Conservation (phyloP, 805 yeast species). For the Candida namnaoensis region DNA sequence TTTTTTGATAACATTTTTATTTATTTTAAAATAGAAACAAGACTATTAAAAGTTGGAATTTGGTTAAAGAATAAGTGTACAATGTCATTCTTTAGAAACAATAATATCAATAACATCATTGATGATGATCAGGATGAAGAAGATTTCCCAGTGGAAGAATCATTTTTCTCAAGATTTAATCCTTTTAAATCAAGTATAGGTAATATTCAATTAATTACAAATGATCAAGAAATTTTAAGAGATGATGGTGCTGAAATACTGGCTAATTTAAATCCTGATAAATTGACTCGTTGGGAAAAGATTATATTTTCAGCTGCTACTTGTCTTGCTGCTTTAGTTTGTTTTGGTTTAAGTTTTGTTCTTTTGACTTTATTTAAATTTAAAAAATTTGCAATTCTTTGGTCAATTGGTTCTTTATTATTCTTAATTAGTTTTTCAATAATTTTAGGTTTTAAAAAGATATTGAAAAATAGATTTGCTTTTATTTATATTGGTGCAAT, state of each 20-base stretch:
- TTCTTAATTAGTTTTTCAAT: neutral
- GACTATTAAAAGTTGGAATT: too few relatives aligned
- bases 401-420: neutral
- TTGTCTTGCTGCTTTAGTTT: neutral
- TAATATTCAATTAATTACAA: neutral
- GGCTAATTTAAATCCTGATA: neutral
- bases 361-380: neutral
- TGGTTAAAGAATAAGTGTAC: too few relatives aligned
- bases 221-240: neutral
- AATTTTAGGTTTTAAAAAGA: neutral
- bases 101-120: neutral
- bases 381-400: neutral
- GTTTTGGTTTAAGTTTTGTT: neutral
- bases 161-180: neutral
- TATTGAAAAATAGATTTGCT: neutral
- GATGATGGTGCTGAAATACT: neutral
- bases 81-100: neutral
- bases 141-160: neutral
- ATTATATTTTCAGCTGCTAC: neutral
- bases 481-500: too few relatives aligned
- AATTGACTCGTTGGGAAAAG: neutral
- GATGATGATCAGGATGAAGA: neutral
- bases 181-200: neutral
- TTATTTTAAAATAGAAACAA: too few relatives aligned
- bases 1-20: too few relatives aligned